Percentiles rank a stretch among this genome's conserved stretches.
phyloP scores from a whole-genome alignment of 2,329 filamentous ascomycete species.

The Amauroascus verrucosus region DNA sequence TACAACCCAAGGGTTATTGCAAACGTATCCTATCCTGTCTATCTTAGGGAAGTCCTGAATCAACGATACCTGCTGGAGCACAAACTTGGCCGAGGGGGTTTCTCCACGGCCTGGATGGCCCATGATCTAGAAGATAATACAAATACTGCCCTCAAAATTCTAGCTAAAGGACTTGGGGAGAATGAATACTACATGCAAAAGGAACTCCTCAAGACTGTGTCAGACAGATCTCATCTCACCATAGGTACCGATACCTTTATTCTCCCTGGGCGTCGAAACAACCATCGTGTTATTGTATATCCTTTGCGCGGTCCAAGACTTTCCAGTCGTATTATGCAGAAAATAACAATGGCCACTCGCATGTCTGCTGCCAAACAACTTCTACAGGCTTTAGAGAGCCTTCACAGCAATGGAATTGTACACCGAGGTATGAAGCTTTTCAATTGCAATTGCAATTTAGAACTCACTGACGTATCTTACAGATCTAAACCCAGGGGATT shows the following conservation, averaged over 20 bases:
- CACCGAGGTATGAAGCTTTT: constrained; percentile 17
- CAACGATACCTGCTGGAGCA: constrained; percentile 15
- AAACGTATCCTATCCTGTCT: constrained; percentile 13
- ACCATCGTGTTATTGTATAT: not conserved
- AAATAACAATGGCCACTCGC: too few relatives aligned
- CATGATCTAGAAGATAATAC: constrained; percentile 10
- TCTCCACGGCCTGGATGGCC: constrained; percentile 7
- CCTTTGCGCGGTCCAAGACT: not conserved
- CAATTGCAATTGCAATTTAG: too few relatives aligned
- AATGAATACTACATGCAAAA: constrained; percentile 10
- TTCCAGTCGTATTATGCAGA: not conserved
- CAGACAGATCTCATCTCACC: constrained; percentile 12
- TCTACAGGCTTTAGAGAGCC: constrained; percentile 19
- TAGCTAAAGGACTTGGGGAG: not conserved
- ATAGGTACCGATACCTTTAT: constrained; percentile 9
- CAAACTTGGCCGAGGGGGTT: constrained; percentile 13
- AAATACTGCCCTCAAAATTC: constrained; percentile 13
- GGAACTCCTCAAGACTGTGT: constrained; percentile 1
- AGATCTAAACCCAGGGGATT: too few relatives aligned
- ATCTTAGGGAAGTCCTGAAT: constrained; percentile 10
- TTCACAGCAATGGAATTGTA: constrained; percentile 23
- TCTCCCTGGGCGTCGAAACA: not conserved
- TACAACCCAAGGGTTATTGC: too few relatives aligned
- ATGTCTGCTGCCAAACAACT: constrained; percentile 25
- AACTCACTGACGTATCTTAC: too few relatives aligned